Evolutionary conservation across 2,329 filamentous ascomycete species (phyloP).

Genomic region (Fusarium sublunatum): DNA sequence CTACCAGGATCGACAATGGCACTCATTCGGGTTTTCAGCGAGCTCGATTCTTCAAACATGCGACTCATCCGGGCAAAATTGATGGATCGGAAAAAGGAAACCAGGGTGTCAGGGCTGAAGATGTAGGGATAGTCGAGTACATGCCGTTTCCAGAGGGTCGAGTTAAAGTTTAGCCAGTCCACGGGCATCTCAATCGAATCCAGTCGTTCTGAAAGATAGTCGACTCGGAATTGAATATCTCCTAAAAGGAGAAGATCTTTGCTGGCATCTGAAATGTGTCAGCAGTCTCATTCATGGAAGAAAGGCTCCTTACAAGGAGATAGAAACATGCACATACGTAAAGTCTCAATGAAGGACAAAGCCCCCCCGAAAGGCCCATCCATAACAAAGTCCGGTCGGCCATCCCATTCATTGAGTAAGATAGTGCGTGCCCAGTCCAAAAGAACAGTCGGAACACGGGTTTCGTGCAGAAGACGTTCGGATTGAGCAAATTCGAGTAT

Average conservation of each 20-base stretch:
- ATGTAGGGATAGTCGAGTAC: constrained; percentile 84
- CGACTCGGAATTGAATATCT: constrained; percentile 77
- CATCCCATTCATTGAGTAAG: constrained; percentile 84
- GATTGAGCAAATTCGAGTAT: constrained; percentile 61
- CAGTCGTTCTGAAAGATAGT: constrained; percentile 80
- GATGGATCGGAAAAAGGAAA: constrained; percentile 87
- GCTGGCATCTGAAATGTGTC: constrained; percentile 64
- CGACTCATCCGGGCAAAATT: constrained; percentile 90
- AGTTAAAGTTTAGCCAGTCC: constrained; percentile 72
- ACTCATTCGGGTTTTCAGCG: constrained; percentile 66
- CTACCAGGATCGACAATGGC: constrained; percentile 65
- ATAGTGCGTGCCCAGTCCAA: constrained; percentile 81
- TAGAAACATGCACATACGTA: constrained; percentile 69
- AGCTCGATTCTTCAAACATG: constrained; percentile 76
- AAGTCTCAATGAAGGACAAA: constrained; percentile 75
- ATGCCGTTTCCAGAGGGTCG: constrained; percentile 74
- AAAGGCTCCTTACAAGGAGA: neutral
- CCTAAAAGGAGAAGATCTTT: constrained; percentile 72
- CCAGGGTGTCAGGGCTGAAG: constrained; percentile 77
- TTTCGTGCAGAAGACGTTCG: constrained; percentile 67
- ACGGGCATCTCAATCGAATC: constrained; percentile 80
- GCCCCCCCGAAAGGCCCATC: constrained; percentile 81
- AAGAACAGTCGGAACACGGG: constrained; percentile 65
- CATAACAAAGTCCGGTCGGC: constrained; percentile 74
- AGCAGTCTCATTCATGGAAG: constrained; percentile 10